Base-by-base conservation (phyloP, 108 stramenopile species). In the Nannochloropsis oceanica region DNA sequence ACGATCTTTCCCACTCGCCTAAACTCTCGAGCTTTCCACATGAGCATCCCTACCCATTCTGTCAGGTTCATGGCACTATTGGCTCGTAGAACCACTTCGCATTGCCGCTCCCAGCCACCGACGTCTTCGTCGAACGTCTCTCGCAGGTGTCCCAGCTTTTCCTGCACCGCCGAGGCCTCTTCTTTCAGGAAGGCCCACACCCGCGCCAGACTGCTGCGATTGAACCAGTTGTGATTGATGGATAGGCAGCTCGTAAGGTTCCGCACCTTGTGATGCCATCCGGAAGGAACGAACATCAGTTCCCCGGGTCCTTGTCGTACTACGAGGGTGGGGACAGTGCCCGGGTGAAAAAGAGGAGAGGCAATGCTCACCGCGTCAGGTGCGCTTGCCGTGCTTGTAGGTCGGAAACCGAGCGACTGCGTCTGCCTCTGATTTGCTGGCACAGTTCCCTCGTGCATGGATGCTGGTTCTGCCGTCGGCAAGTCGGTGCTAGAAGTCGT, bases 171-270 rank as follows among this genome's bases (percentile, higher is more conserved):
- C 25, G 24, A 25, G 82, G 88, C 83, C 84, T 90, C 89, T 26
- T 83, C 84, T 12, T 13, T 26, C 24, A 90, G 43, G 88, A 90
- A 90, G 27, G 73, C 43, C 82, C 81, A 42, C 13, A 89, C 89
- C 22, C 86, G 84, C 10, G 26, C 73, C 34, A 90, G 83, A 27
- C 83, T 84, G 88, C 85, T 85, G 22, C 88, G 88, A 44, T 90
- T 90, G 86, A 90, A 79, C 89, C 89, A 90, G 83, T 90, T 90
- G 42, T 86, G 88, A 80, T 89, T 90, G 34, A 90, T 83, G n/a
- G 88, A 89, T 18, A 43, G 43, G 73, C 43, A 25, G 25, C 43
- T 10, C 25, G 25, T 79, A 3, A 83, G 8, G 13, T 43, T 25
- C 24, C 25, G 24, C 42, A 88, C 89, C 89, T 86, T 81, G 79